Evolutionary conservation across 129 eudicot genomes (phyloP).

Genomic region (Flaveria ramosissima): DNA sequence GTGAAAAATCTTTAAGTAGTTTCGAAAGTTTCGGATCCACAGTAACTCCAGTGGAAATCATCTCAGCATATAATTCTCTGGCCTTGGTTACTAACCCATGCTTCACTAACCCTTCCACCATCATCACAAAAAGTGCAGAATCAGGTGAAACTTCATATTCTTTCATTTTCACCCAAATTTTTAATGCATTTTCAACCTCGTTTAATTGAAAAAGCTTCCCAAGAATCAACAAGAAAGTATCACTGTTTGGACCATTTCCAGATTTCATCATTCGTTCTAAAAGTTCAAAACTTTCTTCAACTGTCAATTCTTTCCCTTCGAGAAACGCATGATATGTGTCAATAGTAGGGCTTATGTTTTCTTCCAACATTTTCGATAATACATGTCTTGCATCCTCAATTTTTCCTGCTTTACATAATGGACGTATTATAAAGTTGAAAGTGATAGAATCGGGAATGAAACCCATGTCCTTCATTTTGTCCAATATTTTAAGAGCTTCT

Average conservation of each 20-base stretch:
- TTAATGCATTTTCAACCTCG: slow-evolving; percentile 63
- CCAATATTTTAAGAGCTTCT: slow-evolving; percentile 67
- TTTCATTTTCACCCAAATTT: slow-evolving; percentile 76
- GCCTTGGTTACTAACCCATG: slow-evolving; percentile 59
- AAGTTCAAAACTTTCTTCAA: slow-evolving; percentile 59
- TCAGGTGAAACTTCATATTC: slow-evolving; percentile 53
- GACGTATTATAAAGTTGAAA: slow-evolving; percentile 57
- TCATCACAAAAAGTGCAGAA: slow-evolving; percentile 47
- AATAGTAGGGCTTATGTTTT: slow-evolving; percentile 53
- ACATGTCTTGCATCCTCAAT: slow-evolving; percentile 63
- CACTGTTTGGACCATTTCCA: slow-evolving; percentile 55
- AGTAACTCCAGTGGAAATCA: slow-evolving; percentile 50
- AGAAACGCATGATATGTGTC: slow-evolving; percentile 84
- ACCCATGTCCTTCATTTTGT: slow-evolving; percentile 58
- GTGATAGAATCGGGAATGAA: slow-evolving; percentile 59
- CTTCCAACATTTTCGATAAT: slow-evolving; percentile 62
- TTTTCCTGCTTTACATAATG: slow-evolving; percentile 65
- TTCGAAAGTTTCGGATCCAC: slow-evolving; percentile 76
- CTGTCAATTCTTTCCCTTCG: slow-evolving; percentile 42
- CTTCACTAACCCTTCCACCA: slow-evolving; percentile 66
- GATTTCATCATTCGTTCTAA: slow-evolving; percentile 63
- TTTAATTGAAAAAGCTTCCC: slow-evolving; percentile 44
- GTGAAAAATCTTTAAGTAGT: slow-evolving; percentile 45
- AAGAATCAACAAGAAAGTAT: slow-evolving; percentile 55
- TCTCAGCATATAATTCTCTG: slow-evolving; percentile 58